These are phyloP conservation scores for Pythium dissotocum DNA, from an alignment of 352 stramenopile genomes.

Conservation along the genomic window DNA sequence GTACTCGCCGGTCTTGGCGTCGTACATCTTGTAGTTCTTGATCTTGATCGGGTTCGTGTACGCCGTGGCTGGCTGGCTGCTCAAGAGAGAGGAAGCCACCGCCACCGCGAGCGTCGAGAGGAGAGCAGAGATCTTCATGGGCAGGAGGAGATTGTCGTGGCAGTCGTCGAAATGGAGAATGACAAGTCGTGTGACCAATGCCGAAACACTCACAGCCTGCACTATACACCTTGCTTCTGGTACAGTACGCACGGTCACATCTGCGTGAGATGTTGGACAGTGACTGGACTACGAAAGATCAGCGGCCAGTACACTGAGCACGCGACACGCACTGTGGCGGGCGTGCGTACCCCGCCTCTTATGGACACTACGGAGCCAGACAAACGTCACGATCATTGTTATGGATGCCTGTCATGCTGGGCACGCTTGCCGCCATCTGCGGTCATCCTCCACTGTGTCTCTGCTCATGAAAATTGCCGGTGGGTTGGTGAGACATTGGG, in stretches of 20 bases:
- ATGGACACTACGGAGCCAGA: neutral
- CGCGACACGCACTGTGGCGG: neutral
- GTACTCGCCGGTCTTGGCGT: slow-evolving; percentile 65
- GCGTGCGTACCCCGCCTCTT: neutral
- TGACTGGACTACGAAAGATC: neutral
- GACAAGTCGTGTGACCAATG: neutral
- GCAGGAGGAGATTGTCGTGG: neutral
- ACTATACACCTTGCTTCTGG: neutral
- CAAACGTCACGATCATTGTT: neutral
- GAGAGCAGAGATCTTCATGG: neutral
- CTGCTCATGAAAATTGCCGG: neutral
- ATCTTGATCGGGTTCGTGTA: slow-evolving; percentile 63
- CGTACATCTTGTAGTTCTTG: slow-evolving; percentile 79
- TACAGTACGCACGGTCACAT: neutral
- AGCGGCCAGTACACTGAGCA: neutral
- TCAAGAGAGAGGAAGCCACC: neutral
- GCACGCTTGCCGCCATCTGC: neutral
- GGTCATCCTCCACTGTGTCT: neutral
- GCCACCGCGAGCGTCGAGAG: slow-evolving; percentile 8
- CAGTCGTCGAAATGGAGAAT: neutral
- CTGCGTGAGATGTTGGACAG: neutral
- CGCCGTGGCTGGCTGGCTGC: neutral
- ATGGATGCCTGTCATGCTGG: neutral
- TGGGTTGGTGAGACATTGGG: neutral
- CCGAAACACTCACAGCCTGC: neutral